A percentile compares a stretch with the other conserved stretches of the same genome.
phyloP scores from a whole-genome alignment of 225 moss, liverwort and hornwort species.

The Marchantia polymorpha region DNA sequence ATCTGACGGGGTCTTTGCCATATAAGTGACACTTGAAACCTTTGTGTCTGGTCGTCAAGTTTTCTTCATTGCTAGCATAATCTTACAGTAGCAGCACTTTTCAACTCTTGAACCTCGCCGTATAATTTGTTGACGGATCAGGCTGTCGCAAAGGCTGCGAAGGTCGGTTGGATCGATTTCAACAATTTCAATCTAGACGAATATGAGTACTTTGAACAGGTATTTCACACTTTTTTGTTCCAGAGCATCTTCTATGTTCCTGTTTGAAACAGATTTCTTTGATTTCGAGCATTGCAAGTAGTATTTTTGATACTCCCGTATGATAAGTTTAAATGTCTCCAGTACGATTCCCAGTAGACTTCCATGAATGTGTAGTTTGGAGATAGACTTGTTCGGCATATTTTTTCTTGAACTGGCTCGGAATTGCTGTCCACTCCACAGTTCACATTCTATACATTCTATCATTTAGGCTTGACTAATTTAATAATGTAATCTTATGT shows the following conservation, averaged over 20 bases:
- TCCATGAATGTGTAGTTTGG: too few species aligned
- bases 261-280: too few species aligned
- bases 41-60: not conserved
- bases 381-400: too few species aligned
- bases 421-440: too few species aligned
- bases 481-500: not conserved
- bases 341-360: too few species aligned
- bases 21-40: not conserved
- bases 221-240: constrained; percentile 12
- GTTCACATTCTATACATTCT: not conserved
- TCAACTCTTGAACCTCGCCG: not conserved
- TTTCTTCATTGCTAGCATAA: not conserved
- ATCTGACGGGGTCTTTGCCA: not conserved
- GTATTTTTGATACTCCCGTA: too few species aligned
- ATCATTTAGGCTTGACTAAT: too few species aligned
- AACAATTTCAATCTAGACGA: constrained; percentile 95
- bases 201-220: constrained; percentile 99
- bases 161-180: constrained; percentile 92
- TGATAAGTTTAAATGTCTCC: too few species aligned
- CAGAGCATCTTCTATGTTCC: too few species aligned
- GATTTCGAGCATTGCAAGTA: too few species aligned
- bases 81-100: not conserved
- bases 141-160: constrained; percentile 75
- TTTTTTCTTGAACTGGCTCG: too few species aligned
- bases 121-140: constrained; percentile 16